A percentile compares a stretch with the other conserved stretches of the same genome.
Conservation (phyloP, 2,329 filamentous ascomycete species). For the Trichophyton schoenleinii region DNA sequence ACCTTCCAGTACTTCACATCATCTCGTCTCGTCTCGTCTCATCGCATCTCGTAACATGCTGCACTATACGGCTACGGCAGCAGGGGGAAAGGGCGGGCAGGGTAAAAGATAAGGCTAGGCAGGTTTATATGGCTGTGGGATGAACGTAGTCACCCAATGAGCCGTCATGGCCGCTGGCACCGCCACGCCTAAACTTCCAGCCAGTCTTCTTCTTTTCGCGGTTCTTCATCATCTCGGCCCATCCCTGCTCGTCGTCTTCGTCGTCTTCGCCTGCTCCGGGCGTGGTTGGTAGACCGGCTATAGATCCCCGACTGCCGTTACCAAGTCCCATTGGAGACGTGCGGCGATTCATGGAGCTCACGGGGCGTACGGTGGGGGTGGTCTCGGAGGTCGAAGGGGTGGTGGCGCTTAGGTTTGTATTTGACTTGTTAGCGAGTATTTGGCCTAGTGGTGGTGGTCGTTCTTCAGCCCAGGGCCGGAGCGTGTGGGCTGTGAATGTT, state of each 20-base stretch:
- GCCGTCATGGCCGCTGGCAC: constrained; percentile 12
- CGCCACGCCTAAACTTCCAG: constrained; percentile 35
- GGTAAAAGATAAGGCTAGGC: background rate
- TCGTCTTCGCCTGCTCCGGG: constrained; percentile 18
- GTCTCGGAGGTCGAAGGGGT: constrained; percentile 14
- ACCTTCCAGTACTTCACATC: background rate
- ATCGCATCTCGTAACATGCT: background rate
- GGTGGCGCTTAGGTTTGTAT: constrained; percentile 12
- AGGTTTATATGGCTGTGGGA: constrained; percentile 20
- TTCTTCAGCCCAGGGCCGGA: constrained; percentile 24
- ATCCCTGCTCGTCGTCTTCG: constrained; percentile 39
- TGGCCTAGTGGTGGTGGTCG: constrained; percentile 16
- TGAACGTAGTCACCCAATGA: constrained; percentile 27
- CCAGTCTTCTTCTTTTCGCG: constrained; percentile 38
- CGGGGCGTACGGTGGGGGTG: constrained; percentile 21
- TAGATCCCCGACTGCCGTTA: background rate
- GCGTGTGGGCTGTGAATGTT: constrained; percentile 22
- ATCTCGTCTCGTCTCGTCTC: background rate
- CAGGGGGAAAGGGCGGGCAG: background rate
- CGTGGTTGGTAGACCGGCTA: constrained; percentile 4
- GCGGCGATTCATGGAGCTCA: constrained; percentile 14
- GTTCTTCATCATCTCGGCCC: constrained; percentile 40
- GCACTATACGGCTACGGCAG: background rate
- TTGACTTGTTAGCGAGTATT: constrained; percentile 17
- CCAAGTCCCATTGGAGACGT: constrained; percentile 7